Percentiles rank a stretch among this genome's conserved stretches.
phyloP scores from a whole-genome alignment of 495 filamentous ascomycete species.

The Penicillium malachiteum region DNA sequence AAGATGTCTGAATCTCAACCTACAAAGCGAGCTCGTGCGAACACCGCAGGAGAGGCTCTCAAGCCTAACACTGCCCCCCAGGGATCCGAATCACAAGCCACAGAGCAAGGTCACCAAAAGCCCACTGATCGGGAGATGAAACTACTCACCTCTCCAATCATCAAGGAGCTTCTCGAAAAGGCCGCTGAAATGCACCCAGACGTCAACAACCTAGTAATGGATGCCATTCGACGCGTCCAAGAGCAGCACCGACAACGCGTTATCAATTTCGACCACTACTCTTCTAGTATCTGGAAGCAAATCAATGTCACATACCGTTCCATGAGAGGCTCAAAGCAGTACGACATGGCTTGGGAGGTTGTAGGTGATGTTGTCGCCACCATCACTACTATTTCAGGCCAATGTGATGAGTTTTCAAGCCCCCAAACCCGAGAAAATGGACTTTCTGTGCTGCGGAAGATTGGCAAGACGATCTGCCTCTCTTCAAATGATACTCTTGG shows the following conservation, averaged over 20 bases:
- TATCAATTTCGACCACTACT: slow-evolving; percentile 3
- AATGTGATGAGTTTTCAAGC: slow-evolving; percentile 10
- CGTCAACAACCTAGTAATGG: not conserved
- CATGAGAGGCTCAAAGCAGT: not conserved
- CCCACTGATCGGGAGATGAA: not conserved
- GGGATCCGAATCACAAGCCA: not conserved
- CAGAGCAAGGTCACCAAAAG: not conserved
- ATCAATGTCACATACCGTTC: slow-evolving; percentile 2
- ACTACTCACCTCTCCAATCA: not conserved
- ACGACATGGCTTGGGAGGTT: slow-evolving; percentile 1
- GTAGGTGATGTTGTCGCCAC: not conserved
- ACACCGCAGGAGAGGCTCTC: not conserved
- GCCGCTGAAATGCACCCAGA: not conserved
- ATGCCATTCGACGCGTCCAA: not conserved
- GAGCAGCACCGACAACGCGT: not conserved
- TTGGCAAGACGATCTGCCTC: slow-evolving; percentile 20
- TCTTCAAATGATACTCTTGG: slow-evolving; percentile 6
- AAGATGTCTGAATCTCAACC: not conserved
- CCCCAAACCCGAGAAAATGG: slow-evolving; percentile 17
- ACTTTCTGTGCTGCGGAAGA: slow-evolving; percentile 17
- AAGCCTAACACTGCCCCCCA: not conserved
- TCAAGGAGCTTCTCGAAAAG: not conserved
- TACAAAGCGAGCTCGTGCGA: not conserved
- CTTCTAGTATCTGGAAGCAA: not conserved
- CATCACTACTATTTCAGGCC: not conserved